A percentile compares a stretch with the other conserved stretches of the same genome.
These are phyloP conservation scores for Yamadazyma diospyri DNA, from an alignment of 1,139 yeast species.

Conservation along the genomic window DNA sequence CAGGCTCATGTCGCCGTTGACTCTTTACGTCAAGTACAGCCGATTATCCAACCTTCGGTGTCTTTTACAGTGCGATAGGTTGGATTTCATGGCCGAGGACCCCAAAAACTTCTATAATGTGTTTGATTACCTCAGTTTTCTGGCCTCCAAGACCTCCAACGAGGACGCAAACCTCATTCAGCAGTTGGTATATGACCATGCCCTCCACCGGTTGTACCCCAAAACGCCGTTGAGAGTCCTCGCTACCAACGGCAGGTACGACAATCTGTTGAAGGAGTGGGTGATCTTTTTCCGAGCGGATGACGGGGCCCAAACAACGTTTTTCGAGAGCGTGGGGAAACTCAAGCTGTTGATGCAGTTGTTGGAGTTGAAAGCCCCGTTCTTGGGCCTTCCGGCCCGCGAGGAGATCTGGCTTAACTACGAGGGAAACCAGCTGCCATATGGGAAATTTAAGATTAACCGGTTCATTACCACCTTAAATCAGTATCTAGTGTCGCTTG, in stretches of 20 bases:
- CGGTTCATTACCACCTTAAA: constrained; percentile 49
- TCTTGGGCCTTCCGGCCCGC: constrained; percentile 36
- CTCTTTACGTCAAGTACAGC: constrained; percentile 68
- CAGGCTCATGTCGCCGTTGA: constrained; percentile 64
- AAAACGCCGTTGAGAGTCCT: constrained; percentile 14
- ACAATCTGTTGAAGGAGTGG: constrained; percentile 33
- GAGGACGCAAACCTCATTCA: constrained; percentile 36
- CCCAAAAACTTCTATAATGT: constrained; percentile 39
- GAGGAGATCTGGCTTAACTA: constrained; percentile 39
- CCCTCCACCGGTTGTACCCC: constrained; percentile 27
- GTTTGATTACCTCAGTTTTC: constrained; percentile 38
- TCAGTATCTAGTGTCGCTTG: constrained; percentile 39
- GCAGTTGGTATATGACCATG: constrained; percentile 38
- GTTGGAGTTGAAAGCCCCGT: constrained; percentile 32
- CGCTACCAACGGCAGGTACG: constrained; percentile 37
- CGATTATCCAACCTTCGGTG: constrained; percentile 55
- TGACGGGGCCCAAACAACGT: constrained; percentile 17
- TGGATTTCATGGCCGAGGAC: constrained; percentile 45
- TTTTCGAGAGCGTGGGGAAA: constrained; percentile 34
- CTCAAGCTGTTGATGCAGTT: constrained; percentile 34
- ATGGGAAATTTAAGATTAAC: constrained; percentile 40
- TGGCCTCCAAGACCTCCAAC: constrained; percentile 33
- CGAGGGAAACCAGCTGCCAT: constrained; percentile 26
- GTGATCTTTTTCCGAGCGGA: constrained; percentile 21
- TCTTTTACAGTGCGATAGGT: constrained; percentile 42